Percentiles rank a stretch among this genome's conserved stretches.
Evolutionary conservation across 257 asterid species (phyloP).

Genomic region (Ajuga chamaepitys): DNA sequence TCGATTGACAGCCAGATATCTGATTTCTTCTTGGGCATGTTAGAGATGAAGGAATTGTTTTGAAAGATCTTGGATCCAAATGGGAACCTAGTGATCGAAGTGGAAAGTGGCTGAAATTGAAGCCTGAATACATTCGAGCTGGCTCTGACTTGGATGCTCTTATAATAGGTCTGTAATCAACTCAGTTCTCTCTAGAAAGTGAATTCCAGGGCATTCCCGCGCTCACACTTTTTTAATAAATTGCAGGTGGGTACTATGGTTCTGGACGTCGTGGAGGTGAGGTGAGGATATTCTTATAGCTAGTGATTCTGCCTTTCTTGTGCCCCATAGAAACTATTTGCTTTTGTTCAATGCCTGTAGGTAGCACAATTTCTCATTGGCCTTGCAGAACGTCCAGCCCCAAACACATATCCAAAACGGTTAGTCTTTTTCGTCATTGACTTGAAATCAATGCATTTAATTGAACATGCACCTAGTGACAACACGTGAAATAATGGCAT

Average conservation of each 20-base stretch:
- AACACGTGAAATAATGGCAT: too few relatives aligned
- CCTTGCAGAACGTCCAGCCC: constrained; percentile 76
- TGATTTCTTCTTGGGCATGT: constrained; percentile 14
- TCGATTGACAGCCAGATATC: constrained; percentile 10
- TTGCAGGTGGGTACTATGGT: constrained; percentile 95
- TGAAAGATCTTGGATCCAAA: constrained; percentile 88
- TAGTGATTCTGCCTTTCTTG: constrained; percentile 11
- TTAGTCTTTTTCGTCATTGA: constrained; percentile 24
- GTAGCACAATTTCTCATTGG: constrained; percentile 93
- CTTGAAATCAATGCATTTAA: neutral
- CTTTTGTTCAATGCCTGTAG: constrained; percentile 30
- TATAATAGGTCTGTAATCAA: constrained; percentile 59
- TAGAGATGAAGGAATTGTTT: constrained; percentile 91
- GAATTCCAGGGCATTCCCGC: constrained; percentile 8
- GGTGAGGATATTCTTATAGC: constrained; percentile 40
- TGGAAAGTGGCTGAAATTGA: constrained; percentile 94
- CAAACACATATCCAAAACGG: constrained; percentile 77
- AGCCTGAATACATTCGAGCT: constrained; percentile 90
- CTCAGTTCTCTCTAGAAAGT: constrained; percentile 1
- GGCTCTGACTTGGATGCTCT: constrained; percentile 92
- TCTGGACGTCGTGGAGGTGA: constrained; percentile 99
- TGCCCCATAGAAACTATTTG: neutral
- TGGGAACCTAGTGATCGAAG: constrained; percentile 99
- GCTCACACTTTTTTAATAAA: constrained; percentile 7
- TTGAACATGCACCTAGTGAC: too few relatives aligned